A percentile compares a stretch with the other conserved stretches of the same genome.
These are phyloP conservation scores for Xylaria arbuscula DNA, from an alignment of 2,329 filamentous ascomycete genomes.

Conservation along the genomic window DNA sequence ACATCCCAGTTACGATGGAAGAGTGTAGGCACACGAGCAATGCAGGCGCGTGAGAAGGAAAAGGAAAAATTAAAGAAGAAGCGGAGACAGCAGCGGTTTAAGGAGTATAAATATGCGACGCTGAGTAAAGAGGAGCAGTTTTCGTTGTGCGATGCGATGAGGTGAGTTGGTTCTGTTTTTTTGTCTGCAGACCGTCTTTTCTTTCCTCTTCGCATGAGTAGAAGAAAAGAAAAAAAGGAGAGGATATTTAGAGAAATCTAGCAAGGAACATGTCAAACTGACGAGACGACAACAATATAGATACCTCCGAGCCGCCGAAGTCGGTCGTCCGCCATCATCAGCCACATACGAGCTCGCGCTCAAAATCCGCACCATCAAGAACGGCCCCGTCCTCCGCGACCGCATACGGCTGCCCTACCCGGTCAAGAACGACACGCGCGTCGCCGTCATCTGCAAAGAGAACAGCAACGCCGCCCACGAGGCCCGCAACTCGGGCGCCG, in stretches of 20 bases:
- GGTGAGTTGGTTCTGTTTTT: constrained; percentile 62
- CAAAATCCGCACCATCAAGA: constrained; percentile 84
- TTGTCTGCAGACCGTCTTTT: constrained; percentile 5
- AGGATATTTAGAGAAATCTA: neutral
- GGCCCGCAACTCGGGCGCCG: constrained; percentile 81
- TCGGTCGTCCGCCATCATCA: constrained; percentile 77
- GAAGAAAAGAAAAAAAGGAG: neutral
- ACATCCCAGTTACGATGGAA: constrained; percentile 59
- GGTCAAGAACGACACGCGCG: constrained; percentile 86
- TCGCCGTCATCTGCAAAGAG: constrained; percentile 92
- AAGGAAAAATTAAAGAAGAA: constrained; percentile 67
- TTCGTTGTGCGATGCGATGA: constrained; percentile 90
- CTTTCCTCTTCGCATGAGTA: neutral
- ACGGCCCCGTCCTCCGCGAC: constrained; percentile 87
- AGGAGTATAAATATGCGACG: constrained; percentile 71
- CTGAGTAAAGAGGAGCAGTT: constrained; percentile 77
- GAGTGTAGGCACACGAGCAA: constrained; percentile 44
- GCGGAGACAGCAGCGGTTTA: constrained; percentile 71
- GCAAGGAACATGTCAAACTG: neutral
- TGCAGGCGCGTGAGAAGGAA: constrained; percentile 59
- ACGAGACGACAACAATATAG: constrained; percentile 58
- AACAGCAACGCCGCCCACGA: constrained; percentile 78
- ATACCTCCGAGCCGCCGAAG: constrained; percentile 91
- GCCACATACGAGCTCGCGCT: constrained; percentile 92
- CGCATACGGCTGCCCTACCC: constrained; percentile 89